Evolutionary conservation across 2,329 filamentous ascomycete species (phyloP), one percentile per base, ranked within the genome.

Genomic region (Fusarium miscanthi): DNA sequence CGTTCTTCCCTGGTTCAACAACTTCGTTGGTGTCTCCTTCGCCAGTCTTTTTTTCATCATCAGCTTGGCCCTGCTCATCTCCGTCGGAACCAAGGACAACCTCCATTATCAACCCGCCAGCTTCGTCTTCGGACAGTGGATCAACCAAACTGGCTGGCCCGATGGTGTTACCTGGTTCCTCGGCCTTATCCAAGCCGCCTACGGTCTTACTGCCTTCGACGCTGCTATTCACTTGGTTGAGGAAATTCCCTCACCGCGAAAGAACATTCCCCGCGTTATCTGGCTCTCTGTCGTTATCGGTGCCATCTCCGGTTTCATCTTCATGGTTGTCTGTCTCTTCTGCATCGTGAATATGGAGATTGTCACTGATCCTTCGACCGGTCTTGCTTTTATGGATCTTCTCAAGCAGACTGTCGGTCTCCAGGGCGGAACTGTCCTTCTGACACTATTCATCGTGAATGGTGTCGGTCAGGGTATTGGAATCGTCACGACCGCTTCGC

Each of bases 161-260:
- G 83, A 87, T 46, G 87, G 87, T 2, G 84, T 89, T 1, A 84
- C 85, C n/a, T 89, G 87, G 86, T 89, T 90, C 70, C 84, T 85
- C 0, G 88, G 88, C 8, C 83, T 90, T 3, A 82, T 89, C 0
- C 87, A 89, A 70, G 85, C 86, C 3, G 87, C 87, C 0, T 89
- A 89, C 60, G 87, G 86, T 64, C 66, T 78, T 5, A 76, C 76
- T 3, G 87, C 87, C 3, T 89, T 89, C 69, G 88, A 90, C 73
- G 86, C 87, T 0, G 87, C 88, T 38, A 88, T 89, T 41, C 88
- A 90, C 75, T 85, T 89, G 81, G 85, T 87, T 5, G 87, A 89
- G 70, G 87, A 89, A 73, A 87, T 89, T 3, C 87, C 87, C 3
- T 79, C 82, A 8, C 87, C 87, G 3, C 79, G 86, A 35, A 84